Percentiles rank a stretch among this genome's conserved stretches.
Conservation (phyloP, 768 basidiomycete genomes). For the Tubosaeta brunneosetosa region DNA sequence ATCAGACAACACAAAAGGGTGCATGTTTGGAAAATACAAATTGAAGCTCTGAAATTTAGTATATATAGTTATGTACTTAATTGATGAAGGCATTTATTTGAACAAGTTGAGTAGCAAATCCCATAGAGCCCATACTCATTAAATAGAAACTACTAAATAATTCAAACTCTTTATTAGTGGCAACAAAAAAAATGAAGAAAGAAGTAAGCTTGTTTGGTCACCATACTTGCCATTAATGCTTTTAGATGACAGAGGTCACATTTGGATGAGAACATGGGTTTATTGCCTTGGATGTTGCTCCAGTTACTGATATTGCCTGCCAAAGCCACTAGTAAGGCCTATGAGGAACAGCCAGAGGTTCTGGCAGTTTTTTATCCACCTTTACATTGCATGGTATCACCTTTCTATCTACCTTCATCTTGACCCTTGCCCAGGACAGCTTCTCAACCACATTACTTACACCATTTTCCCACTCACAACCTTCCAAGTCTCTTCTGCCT, state of each 20-base stretch:
- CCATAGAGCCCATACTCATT: slow-evolving; percentile 23
- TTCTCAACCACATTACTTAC: slow-evolving; percentile 23
- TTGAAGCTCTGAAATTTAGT: no score
- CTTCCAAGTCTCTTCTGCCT: slow-evolving; percentile 18
- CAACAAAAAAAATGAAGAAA: slow-evolving; percentile 56
- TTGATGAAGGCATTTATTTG: slow-evolving; percentile 22
- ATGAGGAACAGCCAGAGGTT: slow-evolving; percentile 61
- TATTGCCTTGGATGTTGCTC: slow-evolving; percentile 5
- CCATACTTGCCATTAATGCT: slow-evolving; percentile 3
- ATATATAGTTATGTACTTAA: no score
- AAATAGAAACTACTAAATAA: slow-evolving; percentile 58
- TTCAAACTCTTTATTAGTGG: slow-evolving; percentile 47
- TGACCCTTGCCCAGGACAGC: slow-evolving; percentile 27
- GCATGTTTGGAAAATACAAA: no score
- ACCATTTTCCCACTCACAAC: slow-evolving; percentile 26
- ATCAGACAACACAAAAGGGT: no score
- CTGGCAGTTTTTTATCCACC: slow-evolving; percentile 61
- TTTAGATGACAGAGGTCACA: slow-evolving; percentile 38
- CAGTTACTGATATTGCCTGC: slow-evolving; percentile 16
- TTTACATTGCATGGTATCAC: slow-evolving; percentile 30
- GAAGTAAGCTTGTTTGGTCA: slow-evolving; percentile 33
- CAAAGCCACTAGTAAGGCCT: slow-evolving; percentile 51
- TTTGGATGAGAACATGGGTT: slow-evolving; percentile 63
- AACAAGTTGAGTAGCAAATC: slow-evolving; percentile 18
- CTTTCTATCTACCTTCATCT: slow-evolving; percentile 26